Base-by-base conservation (phyloP, 2,329 filamentous ascomycete genomes). In the Paraphoma chrysanthemicola region DNA sequence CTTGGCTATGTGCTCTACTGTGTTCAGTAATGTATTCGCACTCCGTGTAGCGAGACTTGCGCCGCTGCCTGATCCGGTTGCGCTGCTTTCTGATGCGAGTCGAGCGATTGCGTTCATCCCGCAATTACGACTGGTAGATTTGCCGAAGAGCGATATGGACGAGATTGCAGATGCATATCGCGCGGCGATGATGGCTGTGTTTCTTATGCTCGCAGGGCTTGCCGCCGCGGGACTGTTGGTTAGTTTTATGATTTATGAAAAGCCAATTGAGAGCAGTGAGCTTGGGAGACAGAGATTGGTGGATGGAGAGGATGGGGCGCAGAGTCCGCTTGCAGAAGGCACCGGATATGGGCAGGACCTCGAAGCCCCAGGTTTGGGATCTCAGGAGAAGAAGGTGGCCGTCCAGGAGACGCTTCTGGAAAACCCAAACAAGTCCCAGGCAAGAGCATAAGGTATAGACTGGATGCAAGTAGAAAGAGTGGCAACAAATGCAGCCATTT, bases 1-100 rank as follows among this genome's bases (percentile, higher is more conserved):
- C 1, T 71, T 78, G 1, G 63, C 78, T 0, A 63, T 78, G 16
- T 63, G 64, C 4, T 72, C 77, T 7, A 74, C 71, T 1, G 63
- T 74, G 0, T 79, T 79, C 58, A 74, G 33, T 39, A 44, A 42
- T 17, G 39, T 42, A 3, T 42, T 42, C 39, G 39, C 10, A 42
- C 2, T 9, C 8, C 39, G 39, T 3, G 16, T 42, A 9, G 11
- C 39, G 8, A 14, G 11, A 10, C 8, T 42, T n/a, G 39, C 8
- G 3, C 39, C 39, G 39, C 39, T 42, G 11, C 39, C 39, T 14
- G n/a, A 14, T 14, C 14, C 39, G 11, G 11, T 42, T 10, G 39
- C 10, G 3, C 11, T 42, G n/a, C 39, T 42, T n/a, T 17, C 14
- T 4, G 39, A 42, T 16, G 16, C 16, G 14, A n/a, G 39, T n/a